phyloP scores from a whole-genome alignment of 768 basidiomycete genomes.

The Phlebiopsis gigantea region DNA sequence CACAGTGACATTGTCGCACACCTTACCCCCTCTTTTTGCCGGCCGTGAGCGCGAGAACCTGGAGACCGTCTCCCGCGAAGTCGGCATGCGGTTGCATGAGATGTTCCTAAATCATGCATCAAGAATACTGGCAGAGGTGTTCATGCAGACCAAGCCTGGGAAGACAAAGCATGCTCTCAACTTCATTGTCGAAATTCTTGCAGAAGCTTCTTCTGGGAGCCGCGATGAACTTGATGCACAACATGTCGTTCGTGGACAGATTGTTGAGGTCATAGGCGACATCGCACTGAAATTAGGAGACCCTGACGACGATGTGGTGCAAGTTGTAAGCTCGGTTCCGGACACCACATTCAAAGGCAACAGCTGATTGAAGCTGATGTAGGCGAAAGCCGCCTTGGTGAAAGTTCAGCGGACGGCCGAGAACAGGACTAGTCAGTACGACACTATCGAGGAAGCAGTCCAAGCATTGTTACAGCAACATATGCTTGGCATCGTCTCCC shows the following conservation, averaged over 20 bases:
- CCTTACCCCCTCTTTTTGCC: conserved; percentile 67
- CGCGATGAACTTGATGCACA: conserved; percentile 34
- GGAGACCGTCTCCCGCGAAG: conserved; percentile 51
- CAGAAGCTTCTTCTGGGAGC: conserved; percentile 33
- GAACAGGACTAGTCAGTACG: conserved; percentile 12
- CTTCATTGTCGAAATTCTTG: conserved; percentile 47
- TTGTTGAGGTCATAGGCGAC: conserved; percentile 66
- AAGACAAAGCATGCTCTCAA: conserved; percentile 54
- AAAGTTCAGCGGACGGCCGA: conserved; percentile 36
- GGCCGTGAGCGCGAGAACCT: conserved; percentile 54
- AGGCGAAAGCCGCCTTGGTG: conserved; percentile 43
- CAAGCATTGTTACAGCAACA: conserved; percentile 63
- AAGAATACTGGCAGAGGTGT: conserved; percentile 61
- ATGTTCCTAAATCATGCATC: conserved; percentile 55
- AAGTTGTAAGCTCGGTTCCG: conserved; percentile 46
- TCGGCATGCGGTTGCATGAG: conserved; percentile 38
- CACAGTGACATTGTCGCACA: conserved; percentile 52
- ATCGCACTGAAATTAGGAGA: conserved; percentile 78
- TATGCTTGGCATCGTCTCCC: conserved; percentile 80
- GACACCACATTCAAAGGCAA: background rate
- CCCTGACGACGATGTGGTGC: conserved; percentile 40
- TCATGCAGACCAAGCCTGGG: conserved; percentile 49
- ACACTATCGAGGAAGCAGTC: conserved; percentile 29
- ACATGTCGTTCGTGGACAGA: conserved; percentile 58
- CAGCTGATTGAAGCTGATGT: conserved; percentile 15